Conservation (phyloP, 495 filamentous ascomycete species). For the Daldinia concentrica region DNA sequence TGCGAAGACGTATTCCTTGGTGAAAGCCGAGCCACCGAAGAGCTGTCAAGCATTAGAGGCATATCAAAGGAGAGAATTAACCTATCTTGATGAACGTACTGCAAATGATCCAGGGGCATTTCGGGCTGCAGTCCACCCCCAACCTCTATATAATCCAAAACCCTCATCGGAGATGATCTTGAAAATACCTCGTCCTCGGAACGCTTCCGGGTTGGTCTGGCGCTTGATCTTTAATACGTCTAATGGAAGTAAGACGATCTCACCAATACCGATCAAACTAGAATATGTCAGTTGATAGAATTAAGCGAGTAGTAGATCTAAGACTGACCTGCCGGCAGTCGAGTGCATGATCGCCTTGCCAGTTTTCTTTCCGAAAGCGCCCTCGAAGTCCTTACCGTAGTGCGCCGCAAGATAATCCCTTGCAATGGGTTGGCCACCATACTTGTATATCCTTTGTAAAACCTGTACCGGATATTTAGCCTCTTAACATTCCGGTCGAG, state of each 20-base stretch:
- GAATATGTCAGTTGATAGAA: conserved; percentile 26
- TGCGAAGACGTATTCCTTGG: conserved; percentile 92
- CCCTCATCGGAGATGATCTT: conserved; percentile 93
- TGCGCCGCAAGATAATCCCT: conserved; percentile 88
- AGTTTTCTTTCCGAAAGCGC: conserved; percentile 90
- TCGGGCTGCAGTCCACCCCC: conserved; percentile 96
- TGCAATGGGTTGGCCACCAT: conserved; percentile 95
- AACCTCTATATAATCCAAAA: conserved; percentile 93
- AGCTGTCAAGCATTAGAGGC: conserved; percentile 64
- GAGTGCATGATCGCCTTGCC: conserved; percentile 99
- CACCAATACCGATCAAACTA: conserved; percentile 94
- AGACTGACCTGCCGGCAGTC: conserved; percentile 82
- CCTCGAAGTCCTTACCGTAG: conserved; percentile 83
- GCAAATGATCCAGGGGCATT: conserved; percentile 98
- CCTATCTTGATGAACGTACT: conserved; percentile 61
- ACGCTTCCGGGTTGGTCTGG: conserved; percentile 98
- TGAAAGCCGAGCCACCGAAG: conserved; percentile 97
- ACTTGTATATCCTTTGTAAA: conserved; percentile 97
- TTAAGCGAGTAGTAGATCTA: not conserved
- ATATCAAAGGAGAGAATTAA: not conserved
- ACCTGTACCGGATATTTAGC: conserved; percentile 57
- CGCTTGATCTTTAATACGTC: conserved; percentile 99
- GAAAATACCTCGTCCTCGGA: conserved; percentile 90
- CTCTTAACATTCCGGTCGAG: not conserved
- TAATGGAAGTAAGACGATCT: conserved; percentile 92